A percentile compares a stretch with the other conserved stretches of the same genome.
phyloP scores from a whole-genome alignment of 139 green algal species.

The Chlorella sp. region DNA sequence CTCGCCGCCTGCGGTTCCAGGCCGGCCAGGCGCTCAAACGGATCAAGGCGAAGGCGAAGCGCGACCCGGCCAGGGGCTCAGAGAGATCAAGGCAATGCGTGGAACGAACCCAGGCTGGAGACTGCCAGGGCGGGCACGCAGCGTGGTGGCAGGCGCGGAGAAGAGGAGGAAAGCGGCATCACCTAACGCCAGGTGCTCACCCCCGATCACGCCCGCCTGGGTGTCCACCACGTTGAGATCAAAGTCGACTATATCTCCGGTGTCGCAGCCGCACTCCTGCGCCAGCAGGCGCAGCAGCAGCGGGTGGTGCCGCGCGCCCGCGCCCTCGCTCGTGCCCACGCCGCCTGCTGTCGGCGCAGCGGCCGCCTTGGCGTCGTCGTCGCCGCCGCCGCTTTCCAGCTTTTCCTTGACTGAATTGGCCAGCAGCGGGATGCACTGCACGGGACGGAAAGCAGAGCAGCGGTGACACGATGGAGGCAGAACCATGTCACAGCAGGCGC shows the following conservation, averaged over 20 bases:
- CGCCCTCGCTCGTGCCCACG: neutral
- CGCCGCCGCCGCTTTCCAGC: conserved; percentile 1
- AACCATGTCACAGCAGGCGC: too few relatives aligned
- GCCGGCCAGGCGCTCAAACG: too few relatives aligned
- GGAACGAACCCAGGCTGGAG: neutral
- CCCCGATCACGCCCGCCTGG: conserved; percentile 64
- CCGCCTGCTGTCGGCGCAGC: neutral
- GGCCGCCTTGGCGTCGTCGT: neutral
- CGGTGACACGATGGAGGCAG: too few relatives aligned
- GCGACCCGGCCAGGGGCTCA: too few relatives aligned
- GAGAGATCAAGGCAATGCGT: too few relatives aligned
- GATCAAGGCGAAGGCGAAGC: too few relatives aligned
- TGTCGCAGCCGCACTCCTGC: conserved; percentile 61
- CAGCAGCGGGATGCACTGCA: conserved; percentile 86
- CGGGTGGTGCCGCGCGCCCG: conserved; percentile 61
- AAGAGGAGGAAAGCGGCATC: too few relatives aligned
- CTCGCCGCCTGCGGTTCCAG: conserved; percentile 62
- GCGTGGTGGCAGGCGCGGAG: too few relatives aligned
- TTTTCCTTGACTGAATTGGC: conserved; percentile 61
- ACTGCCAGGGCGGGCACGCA: neutral
- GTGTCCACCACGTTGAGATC: conserved; percentile 96
- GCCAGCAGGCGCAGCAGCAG: conserved; percentile 81
- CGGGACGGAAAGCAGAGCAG: too few relatives aligned
- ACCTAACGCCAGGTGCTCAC: conserved; percentile 4
- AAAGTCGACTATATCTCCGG: conserved; percentile 91